Percentiles rank a stretch among this genome's conserved stretches.
Conservation (phyloP, 352 stramenopile genomes). For the Globisporangium alternatum region DNA sequence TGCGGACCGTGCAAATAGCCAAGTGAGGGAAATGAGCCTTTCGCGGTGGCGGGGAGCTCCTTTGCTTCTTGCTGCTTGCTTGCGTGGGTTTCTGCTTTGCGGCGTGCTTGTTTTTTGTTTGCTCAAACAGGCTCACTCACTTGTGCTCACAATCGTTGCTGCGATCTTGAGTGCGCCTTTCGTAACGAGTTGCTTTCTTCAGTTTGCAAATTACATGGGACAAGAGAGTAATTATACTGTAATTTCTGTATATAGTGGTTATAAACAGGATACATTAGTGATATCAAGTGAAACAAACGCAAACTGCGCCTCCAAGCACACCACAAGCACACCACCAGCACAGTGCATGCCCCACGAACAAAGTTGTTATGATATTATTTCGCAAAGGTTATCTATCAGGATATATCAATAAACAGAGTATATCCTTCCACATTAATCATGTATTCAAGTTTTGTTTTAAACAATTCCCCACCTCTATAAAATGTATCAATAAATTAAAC, state of each 20-base stretch:
- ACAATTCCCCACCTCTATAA: no score
- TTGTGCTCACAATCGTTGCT: background rate
- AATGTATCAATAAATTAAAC: background rate
- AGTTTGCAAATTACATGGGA: background rate
- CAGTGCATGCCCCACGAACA: background rate
- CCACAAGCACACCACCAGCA: conserved; percentile 15
- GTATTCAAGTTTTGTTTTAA: background rate
- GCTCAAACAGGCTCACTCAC: conserved; percentile 9
- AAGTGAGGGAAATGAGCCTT: conserved; percentile 1
- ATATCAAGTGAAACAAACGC: background rate
- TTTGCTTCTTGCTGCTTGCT: background rate
- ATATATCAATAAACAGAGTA: background rate
- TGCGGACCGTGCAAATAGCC: conserved; percentile 9
- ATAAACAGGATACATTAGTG: background rate
- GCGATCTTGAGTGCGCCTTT: conserved; percentile 4
- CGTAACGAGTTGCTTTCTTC: background rate
- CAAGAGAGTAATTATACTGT: background rate
- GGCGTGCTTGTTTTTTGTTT: conserved; percentile 5
- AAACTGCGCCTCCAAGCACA: background rate
- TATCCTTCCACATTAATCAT: background rate
- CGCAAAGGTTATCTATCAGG: background rate
- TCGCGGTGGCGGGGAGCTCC: no score
- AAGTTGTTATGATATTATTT: background rate
- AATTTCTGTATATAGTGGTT: background rate
- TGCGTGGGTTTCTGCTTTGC: background rate